A percentile compares a stretch with the other conserved stretches of the same genome.
phyloP scores from a whole-genome alignment of 2,329 filamentous ascomycete species.

The Colletotrichum caudatum region DNA sequence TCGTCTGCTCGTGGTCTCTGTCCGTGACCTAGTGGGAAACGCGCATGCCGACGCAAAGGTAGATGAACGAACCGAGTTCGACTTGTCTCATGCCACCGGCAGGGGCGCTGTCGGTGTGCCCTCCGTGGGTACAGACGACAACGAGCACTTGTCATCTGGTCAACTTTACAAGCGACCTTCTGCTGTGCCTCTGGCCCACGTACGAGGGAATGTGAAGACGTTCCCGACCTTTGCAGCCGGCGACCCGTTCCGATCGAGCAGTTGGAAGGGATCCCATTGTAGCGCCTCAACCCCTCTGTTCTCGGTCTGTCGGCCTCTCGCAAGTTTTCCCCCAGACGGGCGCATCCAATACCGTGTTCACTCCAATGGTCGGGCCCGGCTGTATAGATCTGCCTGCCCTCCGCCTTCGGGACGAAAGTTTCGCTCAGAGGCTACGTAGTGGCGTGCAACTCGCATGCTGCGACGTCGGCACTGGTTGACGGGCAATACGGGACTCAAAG shows the following conservation, averaged over 20 bases:
- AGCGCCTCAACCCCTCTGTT: neutral
- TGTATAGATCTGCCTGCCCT: slow-evolving; percentile 5
- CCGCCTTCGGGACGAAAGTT: neutral
- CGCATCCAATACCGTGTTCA: neutral
- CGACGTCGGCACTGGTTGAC: slow-evolving; percentile 9
- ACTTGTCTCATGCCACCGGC: neutral
- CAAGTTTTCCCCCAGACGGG: neutral
- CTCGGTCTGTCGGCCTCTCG: neutral
- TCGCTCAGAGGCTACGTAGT: neutral
- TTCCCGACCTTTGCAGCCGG: slow-evolving; percentile 21
- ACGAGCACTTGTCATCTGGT: neutral
- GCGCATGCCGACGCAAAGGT: neutral
- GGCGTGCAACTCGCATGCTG: slow-evolving; percentile 18
- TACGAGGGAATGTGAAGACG: slow-evolving; percentile 19
- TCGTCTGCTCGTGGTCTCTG: neutral
- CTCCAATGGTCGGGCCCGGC: neutral
- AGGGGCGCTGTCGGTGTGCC: neutral
- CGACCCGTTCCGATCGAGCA: slow-evolving; percentile 33
- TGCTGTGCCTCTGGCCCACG: slow-evolving; percentile 13
- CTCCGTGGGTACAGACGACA: neutral
- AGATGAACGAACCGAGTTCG: neutral
- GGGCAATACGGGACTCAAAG: slow-evolving; percentile 9
- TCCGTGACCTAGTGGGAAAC: neutral
- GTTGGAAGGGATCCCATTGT: neutral
- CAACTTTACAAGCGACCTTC: neutral